Base-by-base conservation (phyloP, 1,284 basidiomycete species). In the Gomphus bonarii region DNA sequence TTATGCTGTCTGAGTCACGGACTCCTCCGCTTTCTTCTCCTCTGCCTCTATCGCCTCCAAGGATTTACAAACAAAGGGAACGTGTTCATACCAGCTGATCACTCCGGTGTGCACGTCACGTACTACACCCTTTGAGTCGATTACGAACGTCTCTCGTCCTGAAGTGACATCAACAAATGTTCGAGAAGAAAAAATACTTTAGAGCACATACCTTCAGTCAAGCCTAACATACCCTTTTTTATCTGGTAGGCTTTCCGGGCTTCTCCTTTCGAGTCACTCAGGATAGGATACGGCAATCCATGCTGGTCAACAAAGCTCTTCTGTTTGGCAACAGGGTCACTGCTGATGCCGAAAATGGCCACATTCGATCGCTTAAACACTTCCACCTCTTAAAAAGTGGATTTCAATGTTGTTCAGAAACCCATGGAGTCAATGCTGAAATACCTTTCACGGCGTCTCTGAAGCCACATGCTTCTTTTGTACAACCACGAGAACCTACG, bases 381-480 rank as follows among this genome's bases (percentile, higher is more conserved):
- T 53, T 78, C 76, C 60, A 84, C 82, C 63, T 82, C 85, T 85
- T 61, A n/a, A 44, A 18, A 3, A 31, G 18, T 25, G 38, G 12
- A 12, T 3, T 3, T 16, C 10, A 40, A n/a, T n/a, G n/a, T n/a
- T 16, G 12, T 40, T 54, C 38, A 44, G 10, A 3, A 54, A 7
- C 28, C 18, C 7, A n/a, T 30, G 22, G 20, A 18, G n/a, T 18
- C 5, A 1, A 16, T 48, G 16, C 16, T 7, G 12, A 33, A 48
- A 6, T 57, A 84, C 84, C 78, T 51, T 74, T 76, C 54, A 88
- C 70, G 3, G 85, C 85, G 72, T 91, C 85, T 25, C 88, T 78
- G 69, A 92, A 89, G 54, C 81, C 75, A 63, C 87, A 90, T 1
- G 84, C 88, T 68, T 91, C 82, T 64, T 77, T 82, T 9, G 85